Conservation (phyloP, 768 basidiomycete species). For the Naganishia antarctica region DNA sequence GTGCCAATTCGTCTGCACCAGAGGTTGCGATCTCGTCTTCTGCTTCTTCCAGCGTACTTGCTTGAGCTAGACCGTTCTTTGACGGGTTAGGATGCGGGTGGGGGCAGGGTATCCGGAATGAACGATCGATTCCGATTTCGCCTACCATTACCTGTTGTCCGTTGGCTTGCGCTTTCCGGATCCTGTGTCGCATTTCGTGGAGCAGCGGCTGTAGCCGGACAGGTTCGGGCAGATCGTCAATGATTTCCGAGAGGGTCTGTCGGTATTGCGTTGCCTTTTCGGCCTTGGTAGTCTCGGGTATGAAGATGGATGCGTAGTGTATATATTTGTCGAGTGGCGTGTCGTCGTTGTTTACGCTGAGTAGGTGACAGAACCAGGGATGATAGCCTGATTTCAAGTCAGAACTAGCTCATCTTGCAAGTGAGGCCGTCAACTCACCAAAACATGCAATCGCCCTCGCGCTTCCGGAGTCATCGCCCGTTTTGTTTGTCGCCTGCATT, state of each 20-base stretch:
- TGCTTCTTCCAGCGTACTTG: constrained; percentile 1
- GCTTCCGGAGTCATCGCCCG: not conserved
- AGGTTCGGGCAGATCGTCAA: constrained; percentile 69
- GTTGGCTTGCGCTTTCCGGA: constrained; percentile 56
- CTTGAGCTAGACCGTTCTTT: not conserved
- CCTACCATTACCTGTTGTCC: constrained; percentile 68
- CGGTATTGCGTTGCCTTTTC: constrained; percentile 46
- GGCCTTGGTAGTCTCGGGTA: constrained; percentile 45
- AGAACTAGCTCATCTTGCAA: too few species aligned
- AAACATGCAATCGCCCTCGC: constrained; percentile 60
- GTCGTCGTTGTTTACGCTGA: constrained; percentile 53
- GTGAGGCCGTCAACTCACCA: constrained; percentile 68
- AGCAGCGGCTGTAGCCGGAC: constrained; percentile 60
- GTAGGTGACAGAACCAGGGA: constrained; percentile 85
- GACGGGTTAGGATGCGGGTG: constrained; percentile 42
- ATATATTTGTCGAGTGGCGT: constrained; percentile 56
- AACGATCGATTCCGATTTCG: constrained; percentile 85
- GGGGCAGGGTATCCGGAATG: constrained; percentile 66
- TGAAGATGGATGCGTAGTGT: constrained; percentile 72
- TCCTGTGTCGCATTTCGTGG: constrained; percentile 58
- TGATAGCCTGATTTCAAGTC: constrained; percentile 63
- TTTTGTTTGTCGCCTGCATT: constrained; percentile 32
- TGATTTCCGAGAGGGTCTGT: constrained; percentile 56
- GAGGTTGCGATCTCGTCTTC: constrained; percentile 13
- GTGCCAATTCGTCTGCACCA: constrained; percentile 56